A percentile compares a stretch with the other conserved stretches of the same genome.
Conservation (phyloP, 176 grass and related monocot genomes). For the Lolium multiflorum region DNA sequence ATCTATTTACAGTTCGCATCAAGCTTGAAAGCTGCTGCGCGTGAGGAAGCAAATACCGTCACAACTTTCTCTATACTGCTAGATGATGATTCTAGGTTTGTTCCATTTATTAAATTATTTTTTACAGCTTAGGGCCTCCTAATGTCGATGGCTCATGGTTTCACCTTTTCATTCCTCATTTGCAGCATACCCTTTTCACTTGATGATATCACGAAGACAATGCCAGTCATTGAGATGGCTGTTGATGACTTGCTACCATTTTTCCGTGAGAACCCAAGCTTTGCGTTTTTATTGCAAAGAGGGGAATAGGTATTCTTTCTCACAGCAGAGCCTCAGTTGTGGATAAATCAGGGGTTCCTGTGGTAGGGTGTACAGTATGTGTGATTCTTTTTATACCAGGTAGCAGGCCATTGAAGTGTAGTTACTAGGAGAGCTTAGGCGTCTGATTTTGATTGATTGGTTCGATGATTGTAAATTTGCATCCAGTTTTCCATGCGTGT, state of each 20-base stretch:
- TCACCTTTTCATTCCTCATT: slow-evolving; percentile 29
- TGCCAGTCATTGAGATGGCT: slow-evolving; percentile 69
- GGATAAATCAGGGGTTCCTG: slow-evolving; percentile 56
- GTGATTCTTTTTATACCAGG: slow-evolving; percentile 56
- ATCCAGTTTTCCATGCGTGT: slow-evolving; percentile 36
- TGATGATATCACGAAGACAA: slow-evolving; percentile 86
- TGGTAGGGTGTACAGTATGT: slow-evolving; percentile 53
- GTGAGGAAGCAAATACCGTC: slow-evolving; percentile 63
- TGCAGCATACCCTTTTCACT: slow-evolving; percentile 90
- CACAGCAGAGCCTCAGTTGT: slow-evolving; percentile 39
- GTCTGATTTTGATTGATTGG: slow-evolving; percentile 64
- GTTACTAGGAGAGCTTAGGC: slow-evolving; percentile 55
- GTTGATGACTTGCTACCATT: slow-evolving; percentile 69
- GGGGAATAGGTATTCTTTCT: slow-evolving; percentile 56
- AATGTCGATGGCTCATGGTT: slow-evolving; percentile 34
- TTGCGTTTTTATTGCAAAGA: slow-evolving; percentile 94
- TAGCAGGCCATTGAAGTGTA: slow-evolving; percentile 49
- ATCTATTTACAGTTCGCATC: slow-evolving; percentile 59
- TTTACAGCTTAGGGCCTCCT: slow-evolving; percentile 21
- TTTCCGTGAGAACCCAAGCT: slow-evolving; percentile 79
- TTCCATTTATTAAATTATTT: slow-evolving; percentile 31
- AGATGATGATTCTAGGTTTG: slow-evolving; percentile 85
- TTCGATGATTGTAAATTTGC: slow-evolving; percentile 63
- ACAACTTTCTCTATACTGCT: slow-evolving; percentile 68
- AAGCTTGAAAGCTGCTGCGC: slow-evolving; percentile 62